A percentile compares a stretch with the other conserved stretches of the same genome.
Conservation (phyloP, 148 eudicot species). For the Bassia scoparia region DNA sequence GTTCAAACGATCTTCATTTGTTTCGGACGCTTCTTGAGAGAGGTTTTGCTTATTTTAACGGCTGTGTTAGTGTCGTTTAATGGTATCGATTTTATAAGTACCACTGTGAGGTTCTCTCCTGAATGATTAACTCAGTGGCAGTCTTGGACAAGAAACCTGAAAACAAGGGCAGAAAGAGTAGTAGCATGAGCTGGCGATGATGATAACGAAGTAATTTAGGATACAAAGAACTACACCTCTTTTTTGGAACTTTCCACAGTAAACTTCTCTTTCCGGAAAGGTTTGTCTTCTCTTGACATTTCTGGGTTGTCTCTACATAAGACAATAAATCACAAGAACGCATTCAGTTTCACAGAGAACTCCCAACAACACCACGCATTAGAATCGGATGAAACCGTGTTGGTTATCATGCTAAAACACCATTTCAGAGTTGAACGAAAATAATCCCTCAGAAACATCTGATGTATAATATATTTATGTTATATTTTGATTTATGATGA, state of each 20-base stretch:
- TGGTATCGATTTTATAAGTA: slow-evolving; percentile 44
- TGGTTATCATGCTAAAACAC: too few relatives aligned
- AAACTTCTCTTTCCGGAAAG: slow-evolving; percentile 18
- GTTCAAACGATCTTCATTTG: slow-evolving; percentile 26
- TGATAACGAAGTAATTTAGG: not conserved
- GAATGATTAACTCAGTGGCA: slow-evolving; percentile 34
- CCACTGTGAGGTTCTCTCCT: slow-evolving; percentile 35
- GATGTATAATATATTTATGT: too few relatives aligned
- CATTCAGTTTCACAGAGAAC: not conserved
- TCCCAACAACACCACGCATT: not conserved
- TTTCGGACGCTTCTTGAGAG: slow-evolving; percentile 30
- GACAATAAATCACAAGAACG: not conserved
- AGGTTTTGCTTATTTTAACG: slow-evolving; percentile 19
- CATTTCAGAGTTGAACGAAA: too few relatives aligned
- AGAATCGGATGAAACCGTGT: not conserved
- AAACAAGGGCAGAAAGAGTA: not conserved
- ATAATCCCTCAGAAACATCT: too few relatives aligned
- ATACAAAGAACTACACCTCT: slow-evolving; percentile 33
- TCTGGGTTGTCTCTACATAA: slow-evolving; percentile 33
- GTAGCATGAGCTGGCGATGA: not conserved
- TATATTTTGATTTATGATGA: too few relatives aligned
- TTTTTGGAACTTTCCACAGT: slow-evolving; percentile 32
- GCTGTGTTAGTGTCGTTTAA: slow-evolving; percentile 26
- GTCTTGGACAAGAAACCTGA: slow-evolving; percentile 40
- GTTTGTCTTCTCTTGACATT: slow-evolving; percentile 28